A percentile compares a stretch with the other conserved stretches of the same genome.
Evolutionary conservation across 768 basidiomycete species (phyloP).

Genomic region (Coprinopsis sp.): DNA sequence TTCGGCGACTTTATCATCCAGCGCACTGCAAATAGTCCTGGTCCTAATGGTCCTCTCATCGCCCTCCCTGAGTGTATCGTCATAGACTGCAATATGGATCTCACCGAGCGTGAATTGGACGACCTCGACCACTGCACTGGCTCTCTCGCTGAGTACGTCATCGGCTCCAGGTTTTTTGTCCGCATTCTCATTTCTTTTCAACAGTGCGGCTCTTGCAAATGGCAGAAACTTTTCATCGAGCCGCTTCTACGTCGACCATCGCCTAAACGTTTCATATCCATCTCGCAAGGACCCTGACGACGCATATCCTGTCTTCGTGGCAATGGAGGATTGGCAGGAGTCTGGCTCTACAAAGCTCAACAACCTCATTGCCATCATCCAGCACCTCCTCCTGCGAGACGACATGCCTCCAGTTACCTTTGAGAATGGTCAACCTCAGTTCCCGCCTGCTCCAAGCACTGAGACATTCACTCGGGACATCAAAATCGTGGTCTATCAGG

Average conservation of each 20-base stretch:
- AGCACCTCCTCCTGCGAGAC: constrained; percentile 14
- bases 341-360: constrained; percentile 19
- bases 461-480: background rate
- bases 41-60: constrained; percentile 14
- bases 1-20: constrained; percentile 19
- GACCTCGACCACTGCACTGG: constrained; percentile 15
- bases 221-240: constrained; percentile 8
- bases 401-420: constrained; percentile 13
- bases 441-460: constrained; percentile 7
- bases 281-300: constrained; percentile 10
- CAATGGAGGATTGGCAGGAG: constrained; percentile 12
- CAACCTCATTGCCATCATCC: constrained; percentile 8
- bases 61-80: constrained; percentile 12
- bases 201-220: constrained; percentile 10
- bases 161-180: no score
- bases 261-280: constrained; percentile 13
- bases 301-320: constrained; percentile 10
- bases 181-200: background rate
- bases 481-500: constrained; percentile 18
- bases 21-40: constrained; percentile 13
- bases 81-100: constrained; percentile 5
- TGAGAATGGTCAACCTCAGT: constrained; percentile 12
- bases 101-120: constrained; percentile 16
- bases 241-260: constrained; percentile 16
- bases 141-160: constrained; percentile 14